Percentiles rank a stretch among this genome's conserved stretches.
These are phyloP conservation scores for Babesia ovata DNA, from an alignment of 169 alveolate genomes.

Conservation along the genomic window DNA sequence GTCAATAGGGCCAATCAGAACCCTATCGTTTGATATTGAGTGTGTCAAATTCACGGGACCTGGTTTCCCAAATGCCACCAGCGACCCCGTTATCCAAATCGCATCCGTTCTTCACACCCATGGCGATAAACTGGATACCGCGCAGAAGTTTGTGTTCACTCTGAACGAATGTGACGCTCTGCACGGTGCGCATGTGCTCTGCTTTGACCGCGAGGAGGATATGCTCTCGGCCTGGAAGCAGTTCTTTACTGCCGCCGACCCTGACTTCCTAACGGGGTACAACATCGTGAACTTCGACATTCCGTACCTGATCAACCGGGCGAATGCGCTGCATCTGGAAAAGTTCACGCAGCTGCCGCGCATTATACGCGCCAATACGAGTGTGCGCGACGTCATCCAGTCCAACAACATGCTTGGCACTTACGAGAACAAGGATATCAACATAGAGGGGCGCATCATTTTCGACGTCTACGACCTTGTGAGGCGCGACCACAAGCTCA, in stretches of 20 bases:
- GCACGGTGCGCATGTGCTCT: conserved; percentile 85
- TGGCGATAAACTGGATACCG: conserved; percentile 66
- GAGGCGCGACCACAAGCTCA: conserved; percentile 94
- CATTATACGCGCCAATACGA: conserved; percentile 74
- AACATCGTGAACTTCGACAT: conserved; percentile 97
- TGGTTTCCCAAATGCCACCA: conserved; percentile 91
- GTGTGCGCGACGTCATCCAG: conserved; percentile 84
- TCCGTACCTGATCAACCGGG: conserved; percentile 93
- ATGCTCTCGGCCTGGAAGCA: conserved; percentile 88
- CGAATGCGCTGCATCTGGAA: conserved; percentile 85
- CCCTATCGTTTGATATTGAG: conserved; percentile 91
- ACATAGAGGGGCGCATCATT: conserved; percentile 95
- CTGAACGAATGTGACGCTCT: conserved; percentile 84
- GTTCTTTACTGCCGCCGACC: conserved; percentile 67
- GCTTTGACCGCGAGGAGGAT: conserved; percentile 76
- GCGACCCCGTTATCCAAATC: conserved; percentile 95
- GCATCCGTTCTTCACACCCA: conserved; percentile 87
- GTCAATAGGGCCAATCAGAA: conserved; percentile 93
- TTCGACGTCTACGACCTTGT: conserved; percentile 96
- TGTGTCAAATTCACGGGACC: conserved; percentile 46
- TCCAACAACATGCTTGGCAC: conserved; percentile 91
- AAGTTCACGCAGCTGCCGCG: conserved; percentile 83
- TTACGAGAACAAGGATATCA: conserved; percentile 90
- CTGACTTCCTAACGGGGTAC: conserved; percentile 89
- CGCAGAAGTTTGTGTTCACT: conserved; percentile 79